Evolutionary conservation across 2,329 filamentous ascomycete genomes (phyloP), one percentile per base, ranked within the genome.

Genomic region (Fonsecaea monophora): DNA sequence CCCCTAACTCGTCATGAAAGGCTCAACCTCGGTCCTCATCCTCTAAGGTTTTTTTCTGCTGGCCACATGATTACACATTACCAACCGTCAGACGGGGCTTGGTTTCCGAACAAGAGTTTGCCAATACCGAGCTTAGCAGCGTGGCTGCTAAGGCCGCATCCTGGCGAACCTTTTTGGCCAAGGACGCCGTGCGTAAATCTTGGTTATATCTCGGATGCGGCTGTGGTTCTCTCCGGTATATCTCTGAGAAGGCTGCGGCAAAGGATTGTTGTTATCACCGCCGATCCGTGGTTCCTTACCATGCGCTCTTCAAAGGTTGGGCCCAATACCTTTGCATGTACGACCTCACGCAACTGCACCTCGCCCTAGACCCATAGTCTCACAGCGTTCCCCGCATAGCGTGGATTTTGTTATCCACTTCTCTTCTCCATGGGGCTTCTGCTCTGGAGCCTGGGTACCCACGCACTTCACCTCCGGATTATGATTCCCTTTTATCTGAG

Each of bases 361-460:
- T 40, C 25, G 25, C 25, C 30, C 6, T 30, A 38, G 45, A 61
- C n/a, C 45, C 59, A 53, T 53, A 53, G 53, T 61, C 59, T 61
- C 59, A 61, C 59, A 60, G 42, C 59, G n/a, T 50, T 53, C 59
- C 45, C 59, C 59, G 59, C 59, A 61, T 34, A 48, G 5, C 18
- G 57, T 30, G 45, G 45, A 6, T 30, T 25, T 12, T 42, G 7
- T 21, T 61, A 38, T 53, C 45, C 48, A 61, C 34, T 53, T 21
- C 10, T 25, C 45, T 25, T 30, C 45, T 53, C 30, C n/a, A 38
- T 40, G 15, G 45, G 57, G 18, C 18, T 45, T 37, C 37, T 6
- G 18, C 32, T 25, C 55, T 40, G n/a, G 32, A 40, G 9, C 45
- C 45, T 56, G 10, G 37, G 25, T 25, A 25, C 25, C 25, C 25